phyloP scores from a whole-genome alignment of 23 red algal genomes.

The Cyanidium caldarium region DNA sequence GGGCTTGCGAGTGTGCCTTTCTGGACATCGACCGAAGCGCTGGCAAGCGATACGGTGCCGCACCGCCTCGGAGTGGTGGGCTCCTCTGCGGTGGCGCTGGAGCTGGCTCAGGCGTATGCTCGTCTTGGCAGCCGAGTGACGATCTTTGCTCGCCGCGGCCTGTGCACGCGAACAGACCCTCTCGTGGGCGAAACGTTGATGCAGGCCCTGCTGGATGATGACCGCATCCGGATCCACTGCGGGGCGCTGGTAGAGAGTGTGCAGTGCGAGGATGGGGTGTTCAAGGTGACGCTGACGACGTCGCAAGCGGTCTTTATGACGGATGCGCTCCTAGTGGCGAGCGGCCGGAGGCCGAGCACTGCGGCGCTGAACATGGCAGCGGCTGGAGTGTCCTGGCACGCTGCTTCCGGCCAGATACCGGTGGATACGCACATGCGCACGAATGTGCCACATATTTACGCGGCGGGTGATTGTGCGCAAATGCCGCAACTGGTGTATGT shows the following conservation, averaged over 20 bases:
- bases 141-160: slow-evolving; percentile 1
- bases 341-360: slow-evolving; percentile 2
- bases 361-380: neutral
- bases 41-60: neutral
- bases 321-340: slow-evolving; percentile 7
- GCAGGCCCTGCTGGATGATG: neutral
- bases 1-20: slow-evolving; percentile 9
- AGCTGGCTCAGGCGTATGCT: slow-evolving; percentile 12
- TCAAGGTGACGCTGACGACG: neutral
- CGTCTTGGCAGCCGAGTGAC: slow-evolving; percentile 17
- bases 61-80: neutral
- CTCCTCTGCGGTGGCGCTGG: slow-evolving; percentile 11
- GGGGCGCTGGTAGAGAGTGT: neutral
- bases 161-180: slow-evolving; percentile 14
- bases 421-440: slow-evolving; percentile 9
- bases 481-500: slow-evolving; percentile 26
- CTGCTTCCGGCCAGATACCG: neutral
- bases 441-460: slow-evolving; percentile 10
- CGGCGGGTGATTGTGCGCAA: slow-evolving; percentile 16
- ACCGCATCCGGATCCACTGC: neutral
- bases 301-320: neutral
- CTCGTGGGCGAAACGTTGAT: neutral
- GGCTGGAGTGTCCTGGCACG: neutral
- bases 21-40: slow-evolving; percentile 18
- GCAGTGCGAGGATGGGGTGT: neutral